Conservation (phyloP, 192 early-diverging fungal species). For the Coemansia erecta region DNA sequence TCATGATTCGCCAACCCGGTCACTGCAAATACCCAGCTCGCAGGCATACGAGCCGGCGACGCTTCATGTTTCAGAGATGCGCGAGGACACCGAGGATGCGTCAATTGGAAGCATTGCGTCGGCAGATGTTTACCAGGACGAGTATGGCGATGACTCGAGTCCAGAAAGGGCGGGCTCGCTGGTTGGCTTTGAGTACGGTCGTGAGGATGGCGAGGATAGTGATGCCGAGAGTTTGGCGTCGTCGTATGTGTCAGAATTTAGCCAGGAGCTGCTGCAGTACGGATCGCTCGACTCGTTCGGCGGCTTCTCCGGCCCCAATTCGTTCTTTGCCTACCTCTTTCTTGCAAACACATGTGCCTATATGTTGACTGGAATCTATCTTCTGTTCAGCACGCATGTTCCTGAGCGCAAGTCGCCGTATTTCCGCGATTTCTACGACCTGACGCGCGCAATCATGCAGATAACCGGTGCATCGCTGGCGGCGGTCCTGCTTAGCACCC, state of each 20-base stretch:
- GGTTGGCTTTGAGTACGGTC: conserved; percentile 18
- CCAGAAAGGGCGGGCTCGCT: conserved; percentile 12
- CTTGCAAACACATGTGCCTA: conserved; percentile 25
- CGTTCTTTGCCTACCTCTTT: conserved; percentile 31
- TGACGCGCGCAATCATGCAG: conserved; percentile 27
- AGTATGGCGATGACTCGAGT: conserved; percentile 9
- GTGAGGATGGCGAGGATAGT: conserved; percentile 5
- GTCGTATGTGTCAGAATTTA: conserved; percentile 49
- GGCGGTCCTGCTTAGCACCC: conserved; percentile 23
- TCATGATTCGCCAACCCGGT: not conserved
- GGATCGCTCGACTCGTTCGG: conserved; percentile 12
- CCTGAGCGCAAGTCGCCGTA: conserved; percentile 38
- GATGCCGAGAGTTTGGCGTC: conserved; percentile 17
- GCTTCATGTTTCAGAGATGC: conserved; percentile 5
- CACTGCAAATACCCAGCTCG: conserved; percentile 1
- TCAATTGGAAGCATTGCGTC: conserved; percentile 29
- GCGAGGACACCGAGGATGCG: conserved; percentile 10
- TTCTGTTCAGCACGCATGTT: conserved; percentile 26
- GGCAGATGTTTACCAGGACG: conserved; percentile 2
- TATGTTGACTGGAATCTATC: conserved; percentile 13
- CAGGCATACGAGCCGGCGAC: conserved; percentile 28
- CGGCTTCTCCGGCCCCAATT: conserved; percentile 31
- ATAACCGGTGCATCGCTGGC: conserved; percentile 18
- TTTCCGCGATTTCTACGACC: conserved; percentile 39
- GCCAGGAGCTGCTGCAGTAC: conserved; percentile 43